phyloP scores from a whole-genome alignment of 139 green algal species.

The Chlorella sp. region DNA sequence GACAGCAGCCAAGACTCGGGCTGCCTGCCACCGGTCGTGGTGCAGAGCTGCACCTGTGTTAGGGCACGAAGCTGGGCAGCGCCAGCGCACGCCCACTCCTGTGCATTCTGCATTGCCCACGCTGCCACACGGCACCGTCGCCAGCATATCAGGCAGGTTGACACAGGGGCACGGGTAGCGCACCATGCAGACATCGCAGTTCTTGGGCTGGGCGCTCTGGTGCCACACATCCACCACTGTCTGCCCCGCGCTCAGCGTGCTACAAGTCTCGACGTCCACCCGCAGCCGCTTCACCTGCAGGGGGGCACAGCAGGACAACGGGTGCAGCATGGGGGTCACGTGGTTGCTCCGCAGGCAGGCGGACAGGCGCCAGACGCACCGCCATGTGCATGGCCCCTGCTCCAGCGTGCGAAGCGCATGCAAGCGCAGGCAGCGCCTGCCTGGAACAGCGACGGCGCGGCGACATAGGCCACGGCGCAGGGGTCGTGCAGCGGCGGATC shows the following conservation, averaged over 20 bases:
- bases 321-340: not conserved
- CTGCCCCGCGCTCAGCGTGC: conserved; percentile 68
- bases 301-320: not conserved
- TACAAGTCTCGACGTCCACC: conserved; percentile 84
- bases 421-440: conserved; percentile 20
- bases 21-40: not conserved
- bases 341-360: not conserved
- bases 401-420: not conserved
- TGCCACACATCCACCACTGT: conserved; percentile 86
- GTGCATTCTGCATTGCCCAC: too few species aligned
- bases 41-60: not conserved
- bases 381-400: not conserved
- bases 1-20: too few species aligned
- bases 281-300: conserved; percentile 50
- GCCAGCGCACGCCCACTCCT: not conserved
- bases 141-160: not conserved
- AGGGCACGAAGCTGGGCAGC: not conserved
- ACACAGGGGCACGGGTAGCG: not conserved
- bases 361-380: not conserved
- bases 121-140: not conserved
- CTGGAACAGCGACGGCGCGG: conserved; percentile 79
- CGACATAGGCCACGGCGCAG: conserved; percentile 84
- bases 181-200: conserved; percentile 69
- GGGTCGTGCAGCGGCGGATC: conserved; percentile 94
- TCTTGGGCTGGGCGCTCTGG: conserved; percentile 51